Conservation (phyloP, 805 yeast species). For the Tetrapisispora pingtungensis region DNA sequence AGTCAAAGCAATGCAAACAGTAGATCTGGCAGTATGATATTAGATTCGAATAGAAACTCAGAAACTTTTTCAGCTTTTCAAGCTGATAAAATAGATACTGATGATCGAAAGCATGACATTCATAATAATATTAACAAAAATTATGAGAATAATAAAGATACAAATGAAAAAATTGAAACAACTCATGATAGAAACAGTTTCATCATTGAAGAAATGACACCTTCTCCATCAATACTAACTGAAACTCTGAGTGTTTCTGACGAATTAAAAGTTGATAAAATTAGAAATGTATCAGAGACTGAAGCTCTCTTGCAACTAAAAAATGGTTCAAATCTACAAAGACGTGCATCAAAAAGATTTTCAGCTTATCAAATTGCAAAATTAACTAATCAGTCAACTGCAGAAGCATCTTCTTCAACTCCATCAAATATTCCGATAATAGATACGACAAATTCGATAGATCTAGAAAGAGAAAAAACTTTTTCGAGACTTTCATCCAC, state of each 20-base stretch:
- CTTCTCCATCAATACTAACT: background rate
- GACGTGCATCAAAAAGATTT: conserved; percentile 88
- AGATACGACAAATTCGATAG: background rate
- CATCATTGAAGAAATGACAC: background rate
- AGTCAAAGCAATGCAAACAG: background rate
- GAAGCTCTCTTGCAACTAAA: conserved; percentile 74
- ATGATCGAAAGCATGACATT: background rate
- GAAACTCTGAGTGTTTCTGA: conserved; percentile 6
- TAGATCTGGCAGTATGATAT: background rate
- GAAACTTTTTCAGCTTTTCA: background rate
- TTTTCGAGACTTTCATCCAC: background rate
- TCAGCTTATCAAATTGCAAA: conserved; percentile 90
- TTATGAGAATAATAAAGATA: background rate
- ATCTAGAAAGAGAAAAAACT: background rate
- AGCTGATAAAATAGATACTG: background rate
- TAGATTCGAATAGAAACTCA: background rate
- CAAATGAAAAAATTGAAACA: background rate
- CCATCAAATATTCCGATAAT: background rate
- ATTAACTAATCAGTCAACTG: conserved; percentile 39
- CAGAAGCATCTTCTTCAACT: conserved; percentile 13
- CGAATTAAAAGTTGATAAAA: background rate
- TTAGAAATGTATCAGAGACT: conserved; percentile 12
- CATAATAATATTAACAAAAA: too few species aligned
- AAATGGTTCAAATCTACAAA: conserved; percentile 69
- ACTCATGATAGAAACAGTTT: background rate